phyloP scores from a whole-genome alignment of 2,329 filamentous ascomycete species.

The Aureobasidium zeae region DNA sequence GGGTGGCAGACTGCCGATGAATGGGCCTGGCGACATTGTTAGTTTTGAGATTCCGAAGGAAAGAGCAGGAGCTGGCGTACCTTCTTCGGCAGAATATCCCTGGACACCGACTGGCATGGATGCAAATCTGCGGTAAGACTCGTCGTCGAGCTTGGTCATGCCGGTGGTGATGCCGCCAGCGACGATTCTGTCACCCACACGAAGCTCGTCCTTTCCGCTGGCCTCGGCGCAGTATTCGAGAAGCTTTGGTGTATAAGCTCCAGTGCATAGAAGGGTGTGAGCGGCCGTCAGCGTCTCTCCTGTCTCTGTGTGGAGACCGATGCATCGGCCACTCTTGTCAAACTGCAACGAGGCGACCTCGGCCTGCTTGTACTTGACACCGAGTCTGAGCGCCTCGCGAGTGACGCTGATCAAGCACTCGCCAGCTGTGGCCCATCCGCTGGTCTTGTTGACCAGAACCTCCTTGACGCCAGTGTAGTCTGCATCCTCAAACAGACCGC shows the following conservation, averaged over 20 bases:
- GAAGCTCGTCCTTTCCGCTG: slow-evolving; percentile 38
- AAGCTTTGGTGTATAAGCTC: slow-evolving; percentile 35
- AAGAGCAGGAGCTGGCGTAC: slow-evolving; percentile 17
- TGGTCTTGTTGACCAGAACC: slow-evolving; percentile 51
- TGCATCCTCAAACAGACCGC: slow-evolving; percentile 50
- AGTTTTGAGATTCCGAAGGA: slow-evolving; percentile 10
- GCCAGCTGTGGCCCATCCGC: slow-evolving; percentile 56
- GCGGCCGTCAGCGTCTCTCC: slow-evolving; percentile 28
- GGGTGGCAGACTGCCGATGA: slow-evolving; percentile 50
- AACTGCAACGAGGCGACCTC: slow-evolving; percentile 44
- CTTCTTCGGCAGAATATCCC: slow-evolving; percentile 34
- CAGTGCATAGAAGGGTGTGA: slow-evolving; percentile 34
- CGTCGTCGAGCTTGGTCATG: slow-evolving; percentile 38
- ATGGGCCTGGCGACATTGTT: slow-evolving; percentile 36
- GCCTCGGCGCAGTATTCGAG: slow-evolving; percentile 42
- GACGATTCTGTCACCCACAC: slow-evolving; percentile 45
- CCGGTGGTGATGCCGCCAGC: slow-evolving; percentile 47
- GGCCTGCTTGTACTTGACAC: slow-evolving; percentile 50
- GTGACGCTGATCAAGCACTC: slow-evolving; percentile 49
- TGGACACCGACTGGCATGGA: slow-evolving; percentile 39
- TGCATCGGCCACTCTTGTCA: slow-evolving; percentile 38
- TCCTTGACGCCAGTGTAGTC: slow-evolving; percentile 52
- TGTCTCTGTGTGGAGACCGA: slow-evolving; percentile 32
- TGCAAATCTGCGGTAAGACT: slow-evolving; percentile 31
- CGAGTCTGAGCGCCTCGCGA: slow-evolving; percentile 42